These are phyloP conservation scores for Parmelia sp. DNA, from an alignment of 495 filamentous ascomycete species.

Conservation along the genomic window DNA sequence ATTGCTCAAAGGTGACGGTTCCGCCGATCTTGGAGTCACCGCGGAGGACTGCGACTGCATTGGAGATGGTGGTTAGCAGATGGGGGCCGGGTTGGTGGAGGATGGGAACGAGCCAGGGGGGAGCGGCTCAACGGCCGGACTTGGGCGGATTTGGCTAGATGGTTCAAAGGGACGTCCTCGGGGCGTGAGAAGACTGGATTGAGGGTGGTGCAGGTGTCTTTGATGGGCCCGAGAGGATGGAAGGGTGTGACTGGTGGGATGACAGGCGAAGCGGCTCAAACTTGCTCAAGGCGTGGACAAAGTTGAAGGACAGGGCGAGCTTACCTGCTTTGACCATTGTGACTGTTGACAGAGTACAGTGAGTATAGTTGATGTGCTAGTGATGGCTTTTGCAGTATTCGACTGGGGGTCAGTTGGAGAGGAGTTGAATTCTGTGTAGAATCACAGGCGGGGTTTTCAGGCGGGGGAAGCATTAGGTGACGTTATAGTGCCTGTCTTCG, in stretches of 20 bases:
- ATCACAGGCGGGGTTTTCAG: too few species aligned
- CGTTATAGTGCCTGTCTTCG: too few species aligned
- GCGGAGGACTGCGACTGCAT: conserved; percentile 83
- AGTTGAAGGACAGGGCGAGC: conserved; percentile 33
- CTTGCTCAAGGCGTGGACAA: conserved; percentile 37
- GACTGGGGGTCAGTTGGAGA: background rate
- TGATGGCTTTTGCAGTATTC: background rate
- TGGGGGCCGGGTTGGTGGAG: conserved; percentile 2
- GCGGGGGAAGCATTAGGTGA: too few species aligned
- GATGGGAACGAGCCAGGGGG: conserved; percentile 19
- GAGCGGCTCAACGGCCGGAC: conserved; percentile 2
- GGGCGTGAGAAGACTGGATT: background rate
- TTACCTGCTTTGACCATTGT: conserved; percentile 96
- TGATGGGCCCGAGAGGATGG: conserved; percentile 2
- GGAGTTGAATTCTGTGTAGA: too few species aligned
- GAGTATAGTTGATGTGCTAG: background rate
- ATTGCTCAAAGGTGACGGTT: conserved; percentile 92
- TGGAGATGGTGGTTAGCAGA: conserved; percentile 6
- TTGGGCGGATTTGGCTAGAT: background rate
- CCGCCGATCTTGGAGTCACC: conserved; percentile 91
- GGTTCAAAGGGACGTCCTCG: background rate
- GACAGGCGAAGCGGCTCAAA: conserved; percentile 46
- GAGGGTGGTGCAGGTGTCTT: conserved; percentile 2
- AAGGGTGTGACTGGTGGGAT: conserved; percentile 9
- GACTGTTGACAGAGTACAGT: conserved; percentile 31